phyloP scores from a whole-genome alignment of 768 basidiomycete species.

The Thelephora ganbajun region DNA sequence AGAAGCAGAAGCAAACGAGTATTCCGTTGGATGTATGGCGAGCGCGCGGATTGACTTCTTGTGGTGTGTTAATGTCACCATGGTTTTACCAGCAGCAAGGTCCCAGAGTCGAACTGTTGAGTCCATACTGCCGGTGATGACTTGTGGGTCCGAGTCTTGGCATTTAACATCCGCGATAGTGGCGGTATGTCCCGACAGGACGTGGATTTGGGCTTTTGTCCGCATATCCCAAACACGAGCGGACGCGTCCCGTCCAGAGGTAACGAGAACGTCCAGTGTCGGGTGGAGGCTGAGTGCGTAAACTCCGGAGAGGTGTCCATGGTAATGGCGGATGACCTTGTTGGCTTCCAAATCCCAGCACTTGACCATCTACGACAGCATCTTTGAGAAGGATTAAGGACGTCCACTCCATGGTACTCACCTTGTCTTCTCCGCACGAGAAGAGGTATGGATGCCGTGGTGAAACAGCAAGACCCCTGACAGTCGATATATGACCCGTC shows the following conservation, averaged over 20 bases:
- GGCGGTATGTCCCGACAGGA: conserved; percentile 84
- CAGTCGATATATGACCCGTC: conserved; percentile 96
- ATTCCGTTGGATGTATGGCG: conserved; percentile 92
- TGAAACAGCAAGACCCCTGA: conserved; percentile 87
- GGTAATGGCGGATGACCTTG: conserved; percentile 98
- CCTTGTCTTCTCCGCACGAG: conserved; percentile 97
- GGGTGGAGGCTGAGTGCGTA: conserved; percentile 88
- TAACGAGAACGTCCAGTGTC: conserved; percentile 90
- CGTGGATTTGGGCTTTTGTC: conserved; percentile 90
- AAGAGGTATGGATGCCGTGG: conserved; percentile 93
- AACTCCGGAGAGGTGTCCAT: conserved; percentile 97
- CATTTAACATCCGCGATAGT: conserved; percentile 94
- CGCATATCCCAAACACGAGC: conserved; percentile 99
- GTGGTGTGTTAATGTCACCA: conserved; percentile 96
- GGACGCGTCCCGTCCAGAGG: conserved; percentile 89
- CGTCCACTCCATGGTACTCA: conserved; percentile 17
- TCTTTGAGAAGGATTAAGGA: background rate
- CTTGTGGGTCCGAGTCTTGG: conserved; percentile 95
- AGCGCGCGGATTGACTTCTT: conserved; percentile 94
- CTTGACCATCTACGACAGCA: conserved; percentile 87
- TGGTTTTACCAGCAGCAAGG: conserved; percentile 92
- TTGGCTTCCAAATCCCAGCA: conserved; percentile 99
- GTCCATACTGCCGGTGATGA: conserved; percentile 98
- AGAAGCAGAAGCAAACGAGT: conserved; percentile 89
- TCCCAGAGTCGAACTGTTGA: conserved; percentile 95